These are phyloP conservation scores for Leishmania mexicana DNA, from an alignment of 208 protist species.

Conservation along the genomic window DNA sequence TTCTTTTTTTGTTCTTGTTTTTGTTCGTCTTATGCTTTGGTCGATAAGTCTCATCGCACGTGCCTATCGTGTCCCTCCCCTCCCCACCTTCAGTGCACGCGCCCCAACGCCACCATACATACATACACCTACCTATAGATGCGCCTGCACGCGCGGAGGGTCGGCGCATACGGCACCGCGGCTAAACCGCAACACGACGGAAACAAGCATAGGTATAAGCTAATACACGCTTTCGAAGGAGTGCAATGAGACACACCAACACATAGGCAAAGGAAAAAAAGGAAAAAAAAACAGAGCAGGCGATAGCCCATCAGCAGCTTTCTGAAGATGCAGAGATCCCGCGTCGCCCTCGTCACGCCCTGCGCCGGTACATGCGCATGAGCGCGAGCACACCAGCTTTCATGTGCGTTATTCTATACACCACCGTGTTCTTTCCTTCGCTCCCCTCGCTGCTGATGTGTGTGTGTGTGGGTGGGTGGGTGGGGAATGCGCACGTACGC, in stretches of 20 bases:
- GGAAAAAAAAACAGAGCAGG: background rate
- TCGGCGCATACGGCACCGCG: background rate
- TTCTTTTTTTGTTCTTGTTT: background rate
- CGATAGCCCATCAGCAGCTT: background rate
- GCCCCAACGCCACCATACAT: background rate
- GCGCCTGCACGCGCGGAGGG: background rate
- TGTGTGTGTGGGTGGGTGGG: background rate
- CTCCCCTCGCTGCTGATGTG: background rate
- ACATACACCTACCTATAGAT: conserved; percentile 7
- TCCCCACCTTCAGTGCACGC: background rate
- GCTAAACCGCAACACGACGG: background rate
- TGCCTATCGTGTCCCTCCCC: background rate
- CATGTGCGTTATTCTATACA: background rate
- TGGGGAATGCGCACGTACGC: background rate
- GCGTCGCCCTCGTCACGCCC: too few relatives aligned
- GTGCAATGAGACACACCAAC: background rate
- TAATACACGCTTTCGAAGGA: background rate
- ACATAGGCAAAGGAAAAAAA: background rate
- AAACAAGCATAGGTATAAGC: background rate
- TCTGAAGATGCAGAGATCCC: background rate
- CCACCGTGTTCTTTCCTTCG: background rate
- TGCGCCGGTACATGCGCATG: background rate
- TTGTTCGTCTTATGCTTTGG: background rate
- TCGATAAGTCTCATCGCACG: background rate
- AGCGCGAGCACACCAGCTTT: background rate